Percentiles rank a stretch among this genome's conserved stretches.
Evolutionary conservation across 106 monocot genomes (phyloP).

Genomic region (Dendrobium catenatum): DNA sequence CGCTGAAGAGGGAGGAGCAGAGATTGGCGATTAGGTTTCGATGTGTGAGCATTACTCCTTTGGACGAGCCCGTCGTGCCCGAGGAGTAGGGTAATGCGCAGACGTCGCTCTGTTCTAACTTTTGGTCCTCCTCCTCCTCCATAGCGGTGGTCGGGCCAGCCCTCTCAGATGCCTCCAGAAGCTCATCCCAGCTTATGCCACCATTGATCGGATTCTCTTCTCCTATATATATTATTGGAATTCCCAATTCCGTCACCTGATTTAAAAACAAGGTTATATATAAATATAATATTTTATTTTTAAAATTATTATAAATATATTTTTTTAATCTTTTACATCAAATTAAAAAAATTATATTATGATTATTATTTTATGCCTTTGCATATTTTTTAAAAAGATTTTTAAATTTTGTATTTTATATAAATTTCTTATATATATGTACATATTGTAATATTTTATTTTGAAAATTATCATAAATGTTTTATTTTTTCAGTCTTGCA

Average conservation of each 20-base stretch:
- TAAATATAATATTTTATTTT: no score
- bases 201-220: constrained; percentile 7
- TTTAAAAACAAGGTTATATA: no score
- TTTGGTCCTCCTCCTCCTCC: not conserved
- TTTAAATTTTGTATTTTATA: not conserved
- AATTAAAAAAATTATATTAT: no score
- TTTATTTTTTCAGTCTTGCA: no score
- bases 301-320: no score
- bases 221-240: constrained; percentile 49
- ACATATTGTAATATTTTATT: no score
- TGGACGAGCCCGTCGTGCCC: constrained; percentile 85
- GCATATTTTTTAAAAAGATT: no score
- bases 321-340: no score
- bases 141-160: constrained; percentile 18
- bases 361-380: no score
- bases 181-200: constrained; percentile 56
- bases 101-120: constrained; percentile 27
- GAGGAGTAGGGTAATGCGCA: constrained; percentile 93
- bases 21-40: constrained; percentile 82
- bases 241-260: constrained; percentile 48
- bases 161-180: constrained; percentile 54
- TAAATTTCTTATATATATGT: no score
- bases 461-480: no score
- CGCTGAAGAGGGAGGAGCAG: constrained; percentile 53
- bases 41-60: constrained; percentile 94